Conservation (phyloP, 352 stramenopile species). For the Phytophthora brassicae region DNA sequence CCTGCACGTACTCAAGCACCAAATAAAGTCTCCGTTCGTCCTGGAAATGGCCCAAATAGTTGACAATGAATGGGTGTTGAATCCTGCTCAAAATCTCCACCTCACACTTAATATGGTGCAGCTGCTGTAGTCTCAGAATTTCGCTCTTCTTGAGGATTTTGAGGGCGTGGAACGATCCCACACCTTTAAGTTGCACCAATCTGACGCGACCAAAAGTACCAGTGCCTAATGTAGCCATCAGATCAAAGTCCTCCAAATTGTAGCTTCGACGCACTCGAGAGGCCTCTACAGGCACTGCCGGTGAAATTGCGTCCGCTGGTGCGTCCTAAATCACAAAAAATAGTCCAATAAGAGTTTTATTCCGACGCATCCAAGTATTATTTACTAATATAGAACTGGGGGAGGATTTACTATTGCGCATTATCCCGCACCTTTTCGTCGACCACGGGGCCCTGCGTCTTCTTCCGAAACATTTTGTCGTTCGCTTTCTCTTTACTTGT, state of each 20-base stretch:
- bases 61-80: constrained; percentile 91
- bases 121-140: constrained; percentile 87
- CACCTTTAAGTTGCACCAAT: constrained; percentile 70
- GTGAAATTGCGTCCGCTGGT: constrained; percentile 56
- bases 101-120: constrained; percentile 93
- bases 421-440: constrained; percentile 32
- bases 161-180: constrained; percentile 73
- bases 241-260: constrained; percentile 71
- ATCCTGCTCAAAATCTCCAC: constrained; percentile 88
- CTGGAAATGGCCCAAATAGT: constrained; percentile 87
- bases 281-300: constrained; percentile 38
- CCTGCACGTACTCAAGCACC: constrained; percentile 92
- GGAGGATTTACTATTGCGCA: background rate
- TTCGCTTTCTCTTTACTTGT: background rate
- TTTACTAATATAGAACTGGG: background rate
- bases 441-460: constrained; percentile 22
- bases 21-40: constrained; percentile 90
- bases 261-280: constrained; percentile 39
- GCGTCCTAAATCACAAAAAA: constrained; percentile 30
- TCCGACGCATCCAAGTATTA: too few species aligned
- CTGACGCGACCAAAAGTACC: constrained; percentile 90
- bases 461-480: constrained; percentile 49
- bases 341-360: background rate
- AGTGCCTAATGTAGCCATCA: constrained; percentile 79
- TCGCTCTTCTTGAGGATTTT: constrained; percentile 94